Evolutionary conservation across 1,284 basidiomycete genomes (phyloP).

Genomic region (Trametes sp.): DNA sequence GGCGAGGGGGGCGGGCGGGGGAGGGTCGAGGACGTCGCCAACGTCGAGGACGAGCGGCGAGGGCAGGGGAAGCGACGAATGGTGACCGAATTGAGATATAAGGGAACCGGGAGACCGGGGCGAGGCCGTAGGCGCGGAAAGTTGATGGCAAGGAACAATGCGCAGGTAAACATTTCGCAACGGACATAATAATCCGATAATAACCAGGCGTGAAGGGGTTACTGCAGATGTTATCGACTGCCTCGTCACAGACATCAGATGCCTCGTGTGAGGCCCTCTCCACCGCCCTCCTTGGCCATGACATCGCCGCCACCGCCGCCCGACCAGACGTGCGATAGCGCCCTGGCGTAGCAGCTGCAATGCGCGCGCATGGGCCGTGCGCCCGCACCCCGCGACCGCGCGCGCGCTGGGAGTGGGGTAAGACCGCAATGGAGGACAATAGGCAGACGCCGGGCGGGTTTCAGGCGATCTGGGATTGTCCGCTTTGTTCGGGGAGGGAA

Average conservation of each 20-base stretch:
- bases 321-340: constrained; percentile 5
- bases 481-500: constrained; percentile 23
- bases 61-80: constrained; percentile 44
- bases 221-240: constrained; percentile 34
- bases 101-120: constrained; percentile 42
- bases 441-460: constrained; percentile 7
- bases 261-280: constrained; percentile 32
- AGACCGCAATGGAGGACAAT: background rate
- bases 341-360: constrained; percentile 2
- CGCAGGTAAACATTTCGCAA: constrained; percentile 25
- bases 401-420: background rate
- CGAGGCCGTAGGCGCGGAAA: constrained; percentile 32
- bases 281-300: constrained; percentile 30
- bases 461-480: constrained; percentile 18
- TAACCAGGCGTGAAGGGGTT: constrained; percentile 27
- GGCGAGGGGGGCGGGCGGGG: constrained; percentile 35
- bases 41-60: constrained; percentile 43
- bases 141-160: constrained; percentile 33
- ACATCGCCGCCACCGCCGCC: constrained; percentile 22
- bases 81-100: constrained; percentile 46
- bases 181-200: constrained; percentile 33
- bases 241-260: constrained; percentile 32
- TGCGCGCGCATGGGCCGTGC: background rate
- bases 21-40: constrained; percentile 40
- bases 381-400: background rate